phyloP scores from a whole-genome alignment of 2,329 filamentous ascomycete species.

The Colletotrichum truncatum region DNA sequence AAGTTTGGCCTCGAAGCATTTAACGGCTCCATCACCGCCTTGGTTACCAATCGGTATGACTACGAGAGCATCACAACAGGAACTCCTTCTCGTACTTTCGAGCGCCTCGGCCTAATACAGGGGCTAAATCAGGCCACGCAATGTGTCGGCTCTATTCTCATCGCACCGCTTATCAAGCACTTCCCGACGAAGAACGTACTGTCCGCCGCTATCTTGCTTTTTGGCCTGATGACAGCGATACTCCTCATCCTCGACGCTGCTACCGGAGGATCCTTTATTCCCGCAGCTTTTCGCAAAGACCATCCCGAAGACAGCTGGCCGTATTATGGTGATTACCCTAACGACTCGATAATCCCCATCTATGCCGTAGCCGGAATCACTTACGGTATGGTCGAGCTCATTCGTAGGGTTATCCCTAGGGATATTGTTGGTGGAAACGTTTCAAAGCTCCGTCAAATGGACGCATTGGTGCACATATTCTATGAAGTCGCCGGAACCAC shows the following conservation, averaged over 20 bases:
- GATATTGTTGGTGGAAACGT: constrained; percentile 61
- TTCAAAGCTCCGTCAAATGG: constrained; percentile 57
- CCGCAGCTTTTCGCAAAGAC: constrained; percentile 36
- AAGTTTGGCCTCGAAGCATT: constrained; percentile 62
- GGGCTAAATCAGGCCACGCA: constrained; percentile 61
- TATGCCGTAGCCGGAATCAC: constrained; percentile 52
- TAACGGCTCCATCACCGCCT: constrained; percentile 57
- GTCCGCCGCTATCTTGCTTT: constrained; percentile 51
- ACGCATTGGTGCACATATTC: constrained; percentile 42
- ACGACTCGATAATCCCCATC: constrained; percentile 59
- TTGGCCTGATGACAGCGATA: constrained; percentile 55
- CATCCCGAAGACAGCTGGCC: constrained; percentile 48
- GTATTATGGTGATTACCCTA: constrained; percentile 58
- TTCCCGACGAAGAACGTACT: constrained; percentile 57
- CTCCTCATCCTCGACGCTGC: constrained; percentile 57
- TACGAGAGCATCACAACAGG: not conserved
- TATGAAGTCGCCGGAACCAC: constrained; percentile 54
- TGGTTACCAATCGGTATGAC: constrained; percentile 60
- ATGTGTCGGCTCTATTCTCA: constrained; percentile 59
- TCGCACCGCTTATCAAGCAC: constrained; percentile 58
- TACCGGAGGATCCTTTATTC: constrained; percentile 54
- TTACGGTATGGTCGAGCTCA: constrained; percentile 61
- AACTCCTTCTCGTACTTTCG: constrained; percentile 45
- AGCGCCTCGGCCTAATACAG: constrained; percentile 54
- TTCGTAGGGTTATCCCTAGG: constrained; percentile 58